phyloP scores from a whole-genome alignment of 805 yeast genomes.

The Myxozyma kluyveri region DNA sequence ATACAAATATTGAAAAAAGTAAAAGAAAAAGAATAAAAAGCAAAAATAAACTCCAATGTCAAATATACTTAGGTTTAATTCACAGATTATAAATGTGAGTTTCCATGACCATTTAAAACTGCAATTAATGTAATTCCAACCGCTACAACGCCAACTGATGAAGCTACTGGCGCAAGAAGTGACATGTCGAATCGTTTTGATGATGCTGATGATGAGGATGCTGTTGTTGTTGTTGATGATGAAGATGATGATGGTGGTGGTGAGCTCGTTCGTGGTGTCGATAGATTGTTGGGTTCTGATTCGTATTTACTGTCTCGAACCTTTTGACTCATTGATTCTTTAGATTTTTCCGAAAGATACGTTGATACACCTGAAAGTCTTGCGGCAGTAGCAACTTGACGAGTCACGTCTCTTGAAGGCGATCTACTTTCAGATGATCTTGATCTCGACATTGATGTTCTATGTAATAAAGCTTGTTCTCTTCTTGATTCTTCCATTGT shows the following conservation, averaged over 20 bases:
- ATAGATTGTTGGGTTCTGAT: not conserved
- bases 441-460: not conserved
- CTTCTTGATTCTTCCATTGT: conserved; percentile 6
- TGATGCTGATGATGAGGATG: not conserved
- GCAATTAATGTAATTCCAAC: conserved; percentile 26
- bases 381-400: not conserved
- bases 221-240: not conserved
- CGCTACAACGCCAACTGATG: conserved; percentile 25
- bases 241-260: not conserved
- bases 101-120: conserved; percentile 5
- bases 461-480: conserved; percentile 8
- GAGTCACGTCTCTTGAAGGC: not conserved
- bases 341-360: conserved; percentile 16
- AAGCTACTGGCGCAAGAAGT: conserved; percentile 12
- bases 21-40: not conserved
- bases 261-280: not conserved
- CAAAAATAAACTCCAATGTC: conserved; percentile 1
- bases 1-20: too few species aligned
- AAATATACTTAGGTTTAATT: conserved; percentile 1
- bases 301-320: not conserved
- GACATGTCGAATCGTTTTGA: not conserved
- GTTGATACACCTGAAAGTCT: conserved; percentile 1
- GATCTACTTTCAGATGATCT: not conserved
- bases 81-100: not conserved
- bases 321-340: conserved; percentile 6